Conservation (phyloP, 495 filamentous ascomycete genomes). For the Podospora appendiculata region DNA sequence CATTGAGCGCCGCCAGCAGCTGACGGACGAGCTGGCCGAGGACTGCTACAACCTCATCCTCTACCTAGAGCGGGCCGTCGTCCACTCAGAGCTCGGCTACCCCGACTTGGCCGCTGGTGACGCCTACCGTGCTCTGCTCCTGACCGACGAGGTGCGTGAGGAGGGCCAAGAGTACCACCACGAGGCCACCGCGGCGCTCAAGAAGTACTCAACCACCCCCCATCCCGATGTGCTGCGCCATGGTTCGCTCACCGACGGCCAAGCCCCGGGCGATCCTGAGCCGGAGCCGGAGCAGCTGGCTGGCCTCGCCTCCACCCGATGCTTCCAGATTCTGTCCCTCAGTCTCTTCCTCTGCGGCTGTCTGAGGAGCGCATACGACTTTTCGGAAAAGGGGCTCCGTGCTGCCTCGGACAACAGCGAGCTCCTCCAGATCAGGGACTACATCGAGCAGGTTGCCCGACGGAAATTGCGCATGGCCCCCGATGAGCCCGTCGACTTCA, state of each 20-base stretch:
- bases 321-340: slow-evolving; percentile 50
- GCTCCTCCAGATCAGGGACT: slow-evolving; percentile 35
- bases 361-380: slow-evolving; percentile 60
- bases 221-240: slow-evolving; percentile 31
- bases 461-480: slow-evolving; percentile 32
- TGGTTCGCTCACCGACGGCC: slow-evolving; percentile 27
- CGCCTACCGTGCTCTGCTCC: slow-evolving; percentile 78
- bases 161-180: slow-evolving; percentile 61
- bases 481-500: slow-evolving; percentile 37
- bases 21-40: slow-evolving; percentile 40
- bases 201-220: slow-evolving; percentile 18
- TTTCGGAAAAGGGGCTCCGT: slow-evolving; percentile 47
- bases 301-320: slow-evolving; percentile 37
- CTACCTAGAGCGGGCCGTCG: slow-evolving; percentile 63
- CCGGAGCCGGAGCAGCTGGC: slow-evolving; percentile 27
- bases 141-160: slow-evolving; percentile 73
- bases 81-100: slow-evolving; percentile 70
- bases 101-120: slow-evolving; percentile 86
- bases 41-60: slow-evolving; percentile 71
- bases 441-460: slow-evolving; percentile 40
- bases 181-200: slow-evolving; percentile 37
- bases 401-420: slow-evolving; percentile 36
- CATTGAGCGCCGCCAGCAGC: slow-evolving; percentile 33
- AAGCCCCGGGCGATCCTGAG: slow-evolving; percentile 16
- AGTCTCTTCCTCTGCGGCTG: slow-evolving; percentile 61